Conservation (phyloP, 768 basidiomycete species). For the Suillus tomentosus region DNA sequence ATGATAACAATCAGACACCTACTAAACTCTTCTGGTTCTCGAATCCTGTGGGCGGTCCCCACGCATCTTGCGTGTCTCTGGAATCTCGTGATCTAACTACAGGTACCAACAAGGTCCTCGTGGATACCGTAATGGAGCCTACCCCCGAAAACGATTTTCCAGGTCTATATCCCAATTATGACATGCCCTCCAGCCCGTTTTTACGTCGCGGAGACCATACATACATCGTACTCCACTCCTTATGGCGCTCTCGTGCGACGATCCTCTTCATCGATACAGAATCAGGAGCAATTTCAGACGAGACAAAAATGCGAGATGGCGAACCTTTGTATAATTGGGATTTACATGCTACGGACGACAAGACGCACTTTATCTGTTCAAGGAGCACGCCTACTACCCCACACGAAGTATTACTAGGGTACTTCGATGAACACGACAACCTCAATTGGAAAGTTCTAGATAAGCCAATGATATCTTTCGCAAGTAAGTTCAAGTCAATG, state of each 20-base stretch:
- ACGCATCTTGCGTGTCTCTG: slow-evolving; percentile 55
- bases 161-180: slow-evolving; percentile 58
- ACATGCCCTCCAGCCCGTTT: slow-evolving; percentile 46
- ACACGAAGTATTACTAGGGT: slow-evolving; percentile 53
- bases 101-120: slow-evolving; percentile 29
- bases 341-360: slow-evolving; percentile 51
- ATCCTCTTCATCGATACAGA: slow-evolving; percentile 47
- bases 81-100: slow-evolving; percentile 43
- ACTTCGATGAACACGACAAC: slow-evolving; percentile 28
- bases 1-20: slow-evolving; percentile 23
- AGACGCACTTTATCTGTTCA: slow-evolving; percentile 44
- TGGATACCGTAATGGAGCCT: slow-evolving; percentile 45
- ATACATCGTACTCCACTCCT: slow-evolving; percentile 48
- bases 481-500: slow-evolving; percentile 39
- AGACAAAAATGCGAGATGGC: slow-evolving; percentile 17
- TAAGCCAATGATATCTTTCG: slow-evolving; percentile 39
- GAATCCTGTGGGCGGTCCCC: slow-evolving; percentile 56
- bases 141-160: slow-evolving; percentile 48
- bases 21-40: slow-evolving; percentile 55
- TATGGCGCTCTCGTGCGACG: slow-evolving; percentile 56
- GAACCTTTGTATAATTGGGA: slow-evolving; percentile 50
- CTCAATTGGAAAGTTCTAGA: slow-evolving; percentile 45
- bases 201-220: slow-evolving; percentile 25
- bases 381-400: slow-evolving; percentile 52
- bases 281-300: slow-evolving; percentile 43